Percentiles rank a stretch among this genome's conserved stretches.
phyloP scores from a whole-genome alignment of 345 rosid genomes.

The Tarenaya hassleriana region DNA sequence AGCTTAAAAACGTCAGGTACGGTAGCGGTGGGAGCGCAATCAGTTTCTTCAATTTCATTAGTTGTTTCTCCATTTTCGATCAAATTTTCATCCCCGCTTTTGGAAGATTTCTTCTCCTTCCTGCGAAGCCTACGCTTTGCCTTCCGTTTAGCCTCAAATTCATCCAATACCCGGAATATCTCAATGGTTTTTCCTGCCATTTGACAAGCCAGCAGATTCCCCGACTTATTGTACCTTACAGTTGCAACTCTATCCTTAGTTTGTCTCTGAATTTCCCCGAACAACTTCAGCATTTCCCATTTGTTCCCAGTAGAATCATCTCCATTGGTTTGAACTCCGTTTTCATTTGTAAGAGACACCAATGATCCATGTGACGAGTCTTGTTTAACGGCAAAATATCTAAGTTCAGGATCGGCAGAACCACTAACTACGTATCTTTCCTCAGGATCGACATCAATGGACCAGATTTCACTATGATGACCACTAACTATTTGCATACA shows the following conservation, averaged over 20 bases:
- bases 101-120: slow-evolving; percentile 81
- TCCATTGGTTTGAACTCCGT: slow-evolving; percentile 29
- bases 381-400: slow-evolving; percentile 60
- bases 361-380: slow-evolving; percentile 28
- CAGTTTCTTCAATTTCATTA: slow-evolving; percentile 32
- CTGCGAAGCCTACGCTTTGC: slow-evolving; percentile 82
- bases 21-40: slow-evolving; percentile 27
- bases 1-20: slow-evolving; percentile 79
- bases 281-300: slow-evolving; percentile 64
- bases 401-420: slow-evolving; percentile 81
- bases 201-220: slow-evolving; percentile 85
- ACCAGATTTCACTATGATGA: slow-evolving; percentile 97
- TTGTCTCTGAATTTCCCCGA: slow-evolving; percentile 86
- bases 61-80: slow-evolving; percentile 36
- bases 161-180: slow-evolving; percentile 61
- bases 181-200: slow-evolving; percentile 83
- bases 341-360: slow-evolving; percentile 26
- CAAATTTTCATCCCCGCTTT: slow-evolving; percentile 29
- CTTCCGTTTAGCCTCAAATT: slow-evolving; percentile 74
- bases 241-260: slow-evolving; percentile 77
- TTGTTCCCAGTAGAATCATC: slow-evolving; percentile 42
- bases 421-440: slow-evolving; percentile 81
- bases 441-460: slow-evolving; percentile 73
- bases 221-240: slow-evolving; percentile 65
- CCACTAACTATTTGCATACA: slow-evolving; percentile 92